Percentiles rank a stretch among this genome's conserved stretches.
These are phyloP conservation scores for Suhomyces maxii DNA, from an alignment of 1,139 yeast species.

Conservation along the genomic window DNA sequence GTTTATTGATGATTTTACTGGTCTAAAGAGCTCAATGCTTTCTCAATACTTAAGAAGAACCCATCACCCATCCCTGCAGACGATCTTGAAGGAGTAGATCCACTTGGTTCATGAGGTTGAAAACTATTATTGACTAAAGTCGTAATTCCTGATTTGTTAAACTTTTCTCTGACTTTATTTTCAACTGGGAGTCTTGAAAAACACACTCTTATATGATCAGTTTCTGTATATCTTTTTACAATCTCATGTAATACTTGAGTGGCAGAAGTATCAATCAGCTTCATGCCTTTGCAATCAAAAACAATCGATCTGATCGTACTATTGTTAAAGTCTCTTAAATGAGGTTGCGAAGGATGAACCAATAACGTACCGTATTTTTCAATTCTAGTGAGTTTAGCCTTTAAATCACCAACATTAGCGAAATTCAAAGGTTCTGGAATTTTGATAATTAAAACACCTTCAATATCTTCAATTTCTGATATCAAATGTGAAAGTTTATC, in stretches of 20 bases:
- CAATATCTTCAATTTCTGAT: conserved; percentile 32
- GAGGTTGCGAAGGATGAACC: conserved; percentile 36
- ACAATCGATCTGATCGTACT: conserved; percentile 25
- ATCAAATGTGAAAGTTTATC: conserved; percentile 20
- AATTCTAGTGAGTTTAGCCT: conserved; percentile 24
- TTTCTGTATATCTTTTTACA: conserved; percentile 21
- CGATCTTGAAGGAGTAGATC: conserved; percentile 2
- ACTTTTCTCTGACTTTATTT: conserved; percentile 19
- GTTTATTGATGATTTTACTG: not conserved
- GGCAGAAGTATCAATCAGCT: conserved; percentile 32
- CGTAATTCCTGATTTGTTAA: conserved; percentile 26
- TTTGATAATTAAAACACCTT: conserved; percentile 32
- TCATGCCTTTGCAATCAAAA: conserved; percentile 39
- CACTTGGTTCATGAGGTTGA: not conserved
- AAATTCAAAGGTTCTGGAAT: conserved; percentile 34
- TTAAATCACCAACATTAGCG: conserved; percentile 31
- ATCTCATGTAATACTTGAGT: conserved; percentile 33
- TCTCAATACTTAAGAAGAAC: conserved; percentile 34
- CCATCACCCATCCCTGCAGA: conserved; percentile 32
- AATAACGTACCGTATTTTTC: conserved; percentile 30
- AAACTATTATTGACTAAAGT: conserved; percentile 23
- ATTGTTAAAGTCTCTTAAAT: conserved; percentile 21
- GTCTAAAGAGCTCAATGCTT: conserved; percentile 20
- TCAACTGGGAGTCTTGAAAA: conserved; percentile 30
- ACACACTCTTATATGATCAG: conserved; percentile 22